These are phyloP conservation scores for Xerocomellus amylosporus DNA, from an alignment of 768 basidiomycete genomes.

Conservation along the genomic window DNA sequence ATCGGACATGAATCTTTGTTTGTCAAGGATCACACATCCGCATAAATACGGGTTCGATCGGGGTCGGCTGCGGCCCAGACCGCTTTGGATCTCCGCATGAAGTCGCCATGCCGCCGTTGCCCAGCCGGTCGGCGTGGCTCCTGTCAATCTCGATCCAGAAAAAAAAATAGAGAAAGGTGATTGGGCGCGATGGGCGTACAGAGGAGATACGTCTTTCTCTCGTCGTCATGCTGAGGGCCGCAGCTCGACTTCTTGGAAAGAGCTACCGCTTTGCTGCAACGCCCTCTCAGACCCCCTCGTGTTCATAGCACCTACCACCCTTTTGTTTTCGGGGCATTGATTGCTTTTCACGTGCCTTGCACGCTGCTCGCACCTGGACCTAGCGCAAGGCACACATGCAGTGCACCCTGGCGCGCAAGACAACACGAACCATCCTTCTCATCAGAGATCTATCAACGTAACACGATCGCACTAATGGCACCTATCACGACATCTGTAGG, in stretches of 20 bases:
- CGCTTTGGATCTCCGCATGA: slow-evolving; percentile 34
- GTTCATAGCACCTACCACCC: slow-evolving; percentile 24
- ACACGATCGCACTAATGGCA: slow-evolving; percentile 16
- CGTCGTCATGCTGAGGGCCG: neutral
- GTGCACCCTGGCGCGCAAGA: slow-evolving; percentile 14
- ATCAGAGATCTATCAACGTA: slow-evolving; percentile 13
- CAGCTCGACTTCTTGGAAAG: slow-evolving; percentile 1
- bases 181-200: neutral
- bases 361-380: slow-evolving; percentile 24
- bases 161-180: neutral
- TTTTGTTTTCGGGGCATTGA: slow-evolving; percentile 27
- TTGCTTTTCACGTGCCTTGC: slow-evolving; percentile 30
- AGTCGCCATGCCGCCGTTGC: slow-evolving; percentile 25
- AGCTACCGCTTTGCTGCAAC: neutral
- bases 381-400: slow-evolving; percentile 17
- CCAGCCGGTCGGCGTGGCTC: slow-evolving; percentile 18
- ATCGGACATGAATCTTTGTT: slow-evolving; percentile 37
- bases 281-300: slow-evolving; percentile 26
- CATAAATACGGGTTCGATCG: slow-evolving; percentile 38
- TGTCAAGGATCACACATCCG: slow-evolving; percentile 32
- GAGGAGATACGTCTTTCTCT: neutral
- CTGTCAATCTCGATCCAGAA: slow-evolving; percentile 23
- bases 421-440: slow-evolving; percentile 10
- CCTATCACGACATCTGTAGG: slow-evolving; percentile 11
- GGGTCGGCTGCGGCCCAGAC: slow-evolving; percentile 38